Conservation (phyloP, 192 early-diverging fungal genomes). For the Podila horticola region DNA sequence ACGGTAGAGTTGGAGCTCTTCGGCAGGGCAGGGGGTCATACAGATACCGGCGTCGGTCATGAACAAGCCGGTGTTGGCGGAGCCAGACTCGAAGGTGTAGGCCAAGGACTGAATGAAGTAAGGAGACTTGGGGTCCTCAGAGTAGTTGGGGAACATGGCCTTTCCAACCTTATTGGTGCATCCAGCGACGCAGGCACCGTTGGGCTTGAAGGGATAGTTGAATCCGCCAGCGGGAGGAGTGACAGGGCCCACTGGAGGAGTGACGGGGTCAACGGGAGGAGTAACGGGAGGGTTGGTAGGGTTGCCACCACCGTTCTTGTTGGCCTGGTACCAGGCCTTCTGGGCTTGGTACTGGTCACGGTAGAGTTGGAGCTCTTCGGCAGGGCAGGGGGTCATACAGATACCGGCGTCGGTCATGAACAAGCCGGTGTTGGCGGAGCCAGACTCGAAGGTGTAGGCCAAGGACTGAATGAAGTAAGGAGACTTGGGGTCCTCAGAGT, state of each 20-base stretch:
- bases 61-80: background rate
- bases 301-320: background rate
- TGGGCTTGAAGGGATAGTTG: slow-evolving; percentile 29
- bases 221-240: slow-evolving; percentile 5
- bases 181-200: slow-evolving; percentile 20
- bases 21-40: slow-evolving; percentile 17
- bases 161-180: slow-evolving; percentile 30
- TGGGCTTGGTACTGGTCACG: slow-evolving; percentile 5
- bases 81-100: slow-evolving; percentile 9
- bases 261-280: background rate
- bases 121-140: slow-evolving; percentile 34
- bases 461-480: slow-evolving; percentile 18
- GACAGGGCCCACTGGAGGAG: background rate
- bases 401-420: slow-evolving; percentile 33
- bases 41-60: slow-evolving; percentile 38
- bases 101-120: slow-evolving; percentile 13
- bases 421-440: background rate
- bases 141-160: slow-evolving; percentile 24
- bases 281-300: background rate
- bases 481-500: slow-evolving; percentile 36
- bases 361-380: slow-evolving; percentile 15
- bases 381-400: slow-evolving; percentile 22
- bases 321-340: slow-evolving; percentile 10
- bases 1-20: slow-evolving; percentile 11
- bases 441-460: slow-evolving; percentile 9